Percentiles rank a stretch among this genome's conserved stretches.
phyloP scores from a whole-genome alignment of 2,329 filamentous ascomycete species.

The Exserohilum rostratum region DNA sequence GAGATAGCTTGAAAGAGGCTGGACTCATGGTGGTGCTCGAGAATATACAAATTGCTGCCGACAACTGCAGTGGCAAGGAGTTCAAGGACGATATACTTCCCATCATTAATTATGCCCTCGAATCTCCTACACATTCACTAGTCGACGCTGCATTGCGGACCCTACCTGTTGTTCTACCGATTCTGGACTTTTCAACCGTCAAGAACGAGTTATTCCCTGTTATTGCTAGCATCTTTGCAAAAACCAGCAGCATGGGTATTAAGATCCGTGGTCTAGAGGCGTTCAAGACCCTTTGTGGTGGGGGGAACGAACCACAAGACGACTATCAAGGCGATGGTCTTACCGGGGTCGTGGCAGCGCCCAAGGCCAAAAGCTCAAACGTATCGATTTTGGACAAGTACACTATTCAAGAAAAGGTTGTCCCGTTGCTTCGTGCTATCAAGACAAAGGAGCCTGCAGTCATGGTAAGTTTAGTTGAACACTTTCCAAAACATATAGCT shows the following conservation, averaged over 20 bases:
- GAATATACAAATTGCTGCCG: conserved; percentile 75
- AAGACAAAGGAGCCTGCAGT: conserved; percentile 98
- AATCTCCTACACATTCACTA: conserved; percentile 86
- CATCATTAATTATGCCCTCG: conserved; percentile 80
- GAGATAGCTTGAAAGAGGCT: conserved; percentile 83
- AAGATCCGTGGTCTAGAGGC: conserved; percentile 92
- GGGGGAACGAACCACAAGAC: conserved; percentile 54
- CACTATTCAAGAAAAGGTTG: conserved; percentile 96
- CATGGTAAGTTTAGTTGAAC: conserved; percentile 62
- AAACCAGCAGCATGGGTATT: conserved; percentile 90
- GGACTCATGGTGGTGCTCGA: conserved; percentile 91
- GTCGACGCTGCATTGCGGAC: conserved; percentile 84
- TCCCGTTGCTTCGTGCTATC: conserved; percentile 87
- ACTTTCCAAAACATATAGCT: background rate
- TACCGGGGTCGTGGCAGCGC: conserved; percentile 67
- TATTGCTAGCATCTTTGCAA: conserved; percentile 87
- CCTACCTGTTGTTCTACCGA: conserved; percentile 78
- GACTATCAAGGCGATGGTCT: conserved; percentile 68
- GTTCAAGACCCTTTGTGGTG: conserved; percentile 87
- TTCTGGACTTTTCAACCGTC: conserved; percentile 93
- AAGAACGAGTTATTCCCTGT: conserved; percentile 97
- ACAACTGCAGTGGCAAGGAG: conserved; percentile 85
- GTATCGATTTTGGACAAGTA: conserved; percentile 92
- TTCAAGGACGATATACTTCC: conserved; percentile 96
- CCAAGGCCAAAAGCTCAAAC: conserved; percentile 66